A percentile compares a stretch with the other conserved stretches of the same genome.
These are phyloP conservation scores for Penicillium concentricum DNA, from an alignment of 2,329 filamentous ascomycete species.

Conservation along the genomic window DNA sequence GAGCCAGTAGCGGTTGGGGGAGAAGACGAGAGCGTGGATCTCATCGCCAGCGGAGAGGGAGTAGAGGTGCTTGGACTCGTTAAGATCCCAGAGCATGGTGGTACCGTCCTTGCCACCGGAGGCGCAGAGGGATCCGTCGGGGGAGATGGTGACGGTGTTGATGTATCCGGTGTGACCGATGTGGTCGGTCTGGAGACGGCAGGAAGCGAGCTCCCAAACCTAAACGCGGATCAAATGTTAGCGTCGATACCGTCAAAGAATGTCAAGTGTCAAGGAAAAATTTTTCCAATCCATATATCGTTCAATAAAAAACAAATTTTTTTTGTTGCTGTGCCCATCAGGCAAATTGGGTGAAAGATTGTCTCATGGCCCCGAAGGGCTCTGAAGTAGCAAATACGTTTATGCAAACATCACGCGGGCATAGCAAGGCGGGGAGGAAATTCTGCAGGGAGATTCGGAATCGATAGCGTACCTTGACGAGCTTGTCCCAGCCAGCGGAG, in stretches of 20 bases:
- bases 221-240: conserved; percentile 43
- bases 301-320: conserved; percentile 18
- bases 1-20: conserved; percentile 99
- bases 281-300: conserved; percentile 16
- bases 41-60: conserved; percentile 98
- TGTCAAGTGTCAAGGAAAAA: conserved; percentile 7
- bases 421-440: conserved; percentile 16
- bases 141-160: conserved; percentile 99
- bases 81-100: conserved; percentile 99
- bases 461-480: conserved; percentile 85
- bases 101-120: conserved; percentile 99
- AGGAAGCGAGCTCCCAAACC: conserved; percentile 99
- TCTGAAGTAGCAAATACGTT: conserved; percentile 99
- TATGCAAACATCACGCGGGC: conserved; percentile 86
- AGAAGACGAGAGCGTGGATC: conserved; percentile 99
- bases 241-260: conserved; percentile 12
- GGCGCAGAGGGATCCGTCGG: conserved; percentile 97
- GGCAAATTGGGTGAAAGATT: conserved; percentile 72
- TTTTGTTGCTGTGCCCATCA: conserved; percentile 37
- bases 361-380: conserved; percentile 92
- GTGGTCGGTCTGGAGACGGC: conserved; percentile 99
- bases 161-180: conserved; percentile 99
- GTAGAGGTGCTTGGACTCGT: conserved; percentile 99
- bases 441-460: conserved; percentile 10
- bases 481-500: conserved; percentile 98